These are phyloP conservation scores for Chaetothyriales sp. DNA, from an alignment of 2,329 filamentous ascomycete species.

Conservation along the genomic window DNA sequence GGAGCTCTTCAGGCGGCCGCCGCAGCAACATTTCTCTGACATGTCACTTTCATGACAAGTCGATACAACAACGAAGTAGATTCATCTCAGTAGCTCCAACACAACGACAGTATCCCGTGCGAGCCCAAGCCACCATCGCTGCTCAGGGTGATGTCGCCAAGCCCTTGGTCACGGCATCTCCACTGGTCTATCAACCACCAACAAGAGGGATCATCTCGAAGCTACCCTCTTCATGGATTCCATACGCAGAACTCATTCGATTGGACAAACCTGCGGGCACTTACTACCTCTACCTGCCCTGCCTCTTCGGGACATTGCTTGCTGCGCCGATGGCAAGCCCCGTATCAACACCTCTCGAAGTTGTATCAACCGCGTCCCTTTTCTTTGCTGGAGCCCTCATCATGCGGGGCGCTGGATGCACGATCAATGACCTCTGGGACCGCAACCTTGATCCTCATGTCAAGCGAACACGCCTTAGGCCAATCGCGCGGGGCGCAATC, in stretches of 20 bases:
- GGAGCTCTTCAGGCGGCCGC: not conserved
- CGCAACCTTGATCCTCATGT: constrained; percentile 41
- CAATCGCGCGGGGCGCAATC: constrained; percentile 39
- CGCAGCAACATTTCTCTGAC: not conserved
- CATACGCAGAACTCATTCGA: constrained; percentile 41
- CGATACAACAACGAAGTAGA: no score
- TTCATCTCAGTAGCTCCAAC: not conserved
- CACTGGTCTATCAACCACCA: constrained; percentile 30
- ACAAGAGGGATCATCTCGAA: constrained; percentile 32
- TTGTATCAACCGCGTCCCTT: constrained; percentile 26
- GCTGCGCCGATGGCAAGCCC: constrained; percentile 28
- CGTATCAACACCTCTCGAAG: constrained; percentile 22
- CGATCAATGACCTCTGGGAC: constrained; percentile 45
- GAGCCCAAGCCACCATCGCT: not conserved
- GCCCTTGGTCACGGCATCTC: constrained; percentile 3
- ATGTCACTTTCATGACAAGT: not conserved
- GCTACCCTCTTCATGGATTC: constrained; percentile 38
- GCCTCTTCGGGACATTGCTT: constrained; percentile 35
- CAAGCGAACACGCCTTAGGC: constrained; percentile 37
- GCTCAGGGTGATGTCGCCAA: not conserved
- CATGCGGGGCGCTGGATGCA: constrained; percentile 39
- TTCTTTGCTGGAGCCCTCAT: constrained; percentile 34
- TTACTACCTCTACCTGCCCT: constrained; percentile 42
- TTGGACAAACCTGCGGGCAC: constrained; percentile 39
- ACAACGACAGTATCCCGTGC: not conserved